Base-by-base conservation (phyloP, 78 protist species). In the Dictyostelium purpureum region DNA sequence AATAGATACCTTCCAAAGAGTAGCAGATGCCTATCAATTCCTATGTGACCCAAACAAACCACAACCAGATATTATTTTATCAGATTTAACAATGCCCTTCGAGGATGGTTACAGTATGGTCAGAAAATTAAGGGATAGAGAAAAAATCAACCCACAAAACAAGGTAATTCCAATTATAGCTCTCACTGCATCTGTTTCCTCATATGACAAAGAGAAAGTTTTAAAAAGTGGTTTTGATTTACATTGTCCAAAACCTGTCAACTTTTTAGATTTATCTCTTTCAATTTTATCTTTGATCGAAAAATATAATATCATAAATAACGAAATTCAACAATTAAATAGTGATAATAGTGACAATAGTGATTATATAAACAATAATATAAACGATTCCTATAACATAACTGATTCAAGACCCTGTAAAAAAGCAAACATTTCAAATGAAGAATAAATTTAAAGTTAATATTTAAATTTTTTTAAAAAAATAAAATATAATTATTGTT, bases 61-160 rank as follows among this genome's bases (percentile, higher is more conserved):
- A 14, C 71, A 21, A 12, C 57, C 59, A 28, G 90, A 83, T 21
- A 71, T 71, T 16, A 66, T 83, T 19, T 40, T 83, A 40, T 38
- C 90, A 9, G 90, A 83, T 71, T 12, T 83, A 9, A 63, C 90
- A 0, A 83, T 83, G 76, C 90, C 90, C 14, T 18, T 52, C 56
- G 80, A 70, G 10, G 90, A 83, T 71, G 90, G 90, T 16, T 83
- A 83, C 16, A n/a, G 51, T 28, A 35, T 83, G 57, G 35, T 71
- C 26, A 28, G 49, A 28, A 67, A 54, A 43, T 52, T 83, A 24
- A 28, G 90, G 19, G 75, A 67, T 4, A 37, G 51, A 26, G 80
- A 83, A 33, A 47, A n/a, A 10, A 35, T 19, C 10, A 37, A 40
- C 19, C 12, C 42, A 6, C 54, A 69, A 42, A 69, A 69, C 21